Conservation (phyloP, 139 green algal genomes). For the Ostreobium quekettii region DNA sequence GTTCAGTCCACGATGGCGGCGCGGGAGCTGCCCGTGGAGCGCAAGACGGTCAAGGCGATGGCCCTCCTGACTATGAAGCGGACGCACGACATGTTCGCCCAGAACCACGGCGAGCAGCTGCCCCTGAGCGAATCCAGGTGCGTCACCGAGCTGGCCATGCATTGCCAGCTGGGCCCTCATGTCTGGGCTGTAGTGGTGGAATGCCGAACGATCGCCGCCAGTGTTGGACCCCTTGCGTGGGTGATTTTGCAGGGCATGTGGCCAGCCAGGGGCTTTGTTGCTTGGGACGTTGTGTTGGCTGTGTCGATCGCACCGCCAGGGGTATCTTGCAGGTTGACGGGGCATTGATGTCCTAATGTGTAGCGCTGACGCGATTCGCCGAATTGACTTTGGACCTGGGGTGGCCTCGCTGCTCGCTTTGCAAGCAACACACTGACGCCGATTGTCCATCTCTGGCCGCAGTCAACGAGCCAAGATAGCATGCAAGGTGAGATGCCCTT, state of each 20-base stretch:
- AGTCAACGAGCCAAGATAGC: constrained; percentile 63
- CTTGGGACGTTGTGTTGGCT: not conserved
- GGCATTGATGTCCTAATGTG: too few relatives aligned
- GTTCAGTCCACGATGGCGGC: too few relatives aligned
- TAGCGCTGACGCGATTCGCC: too few relatives aligned
- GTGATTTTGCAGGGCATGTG: not conserved
- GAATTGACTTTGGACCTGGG: too few relatives aligned
- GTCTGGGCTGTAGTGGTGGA: too few relatives aligned
- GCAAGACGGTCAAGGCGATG: constrained; percentile 67
- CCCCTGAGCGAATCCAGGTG: constrained; percentile 53
- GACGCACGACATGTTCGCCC: constrained; percentile 76
- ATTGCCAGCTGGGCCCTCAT: too few relatives aligned
- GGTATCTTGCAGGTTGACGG: too few relatives aligned
- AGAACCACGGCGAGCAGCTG: constrained; percentile 43
- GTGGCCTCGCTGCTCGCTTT: too few relatives aligned
- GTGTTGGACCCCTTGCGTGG: not conserved
- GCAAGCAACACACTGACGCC: not conserved
- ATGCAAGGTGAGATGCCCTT: constrained; percentile 40
- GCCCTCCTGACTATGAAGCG: constrained; percentile 68
- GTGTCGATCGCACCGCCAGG: too few relatives aligned
- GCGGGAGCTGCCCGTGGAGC: constrained; percentile 56
- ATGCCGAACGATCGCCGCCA: too few relatives aligned
- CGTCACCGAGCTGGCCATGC: not conserved
- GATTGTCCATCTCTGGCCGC: not conserved
- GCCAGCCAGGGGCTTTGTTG: not conserved